These are phyloP conservation scores for Ogataea zsoltii DNA, from an alignment of 805 yeast genomes.

Conservation along the genomic window DNA sequence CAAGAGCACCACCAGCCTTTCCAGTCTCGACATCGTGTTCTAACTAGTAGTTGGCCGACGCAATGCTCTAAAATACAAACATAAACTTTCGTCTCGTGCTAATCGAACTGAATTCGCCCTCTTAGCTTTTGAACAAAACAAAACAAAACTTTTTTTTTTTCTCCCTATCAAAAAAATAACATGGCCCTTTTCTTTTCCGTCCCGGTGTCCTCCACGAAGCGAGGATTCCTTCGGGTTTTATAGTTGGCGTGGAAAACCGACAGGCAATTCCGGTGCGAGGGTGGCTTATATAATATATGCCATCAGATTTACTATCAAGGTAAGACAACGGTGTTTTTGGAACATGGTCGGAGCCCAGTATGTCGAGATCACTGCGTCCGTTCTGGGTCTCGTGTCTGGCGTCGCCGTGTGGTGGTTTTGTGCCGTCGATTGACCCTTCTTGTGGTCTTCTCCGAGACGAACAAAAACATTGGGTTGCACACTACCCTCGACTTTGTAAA, in stretches of 20 bases:
- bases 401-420: no score
- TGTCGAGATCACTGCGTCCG: no score
- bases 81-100: background rate
- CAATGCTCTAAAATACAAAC: background rate
- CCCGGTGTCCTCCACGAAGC: conserved; percentile 3
- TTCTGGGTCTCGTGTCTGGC: no score
- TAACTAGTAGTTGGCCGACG: background rate
- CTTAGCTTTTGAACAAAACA: conserved; percentile 1
- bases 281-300: conserved; percentile 4
- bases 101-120: background rate
- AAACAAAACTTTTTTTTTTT: conserved; percentile 1
- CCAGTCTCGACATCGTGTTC: conserved; percentile 35
- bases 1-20: conserved; percentile 44
- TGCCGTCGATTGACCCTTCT: no score
- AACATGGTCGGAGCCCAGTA: no score
- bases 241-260: conserved; percentile 1
- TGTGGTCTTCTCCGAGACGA: no score
- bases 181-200: conserved; percentile 2
- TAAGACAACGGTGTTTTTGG: no score
- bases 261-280: conserved; percentile 6
- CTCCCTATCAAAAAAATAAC: background rate
- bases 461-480: background rate
- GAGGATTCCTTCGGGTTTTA: conserved; percentile 6
- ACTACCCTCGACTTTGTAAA: background rate
- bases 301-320: no score